Base-by-base conservation (phyloP, 2,329 filamentous ascomycete genomes). In the Penicillium brevicompactum region DNA sequence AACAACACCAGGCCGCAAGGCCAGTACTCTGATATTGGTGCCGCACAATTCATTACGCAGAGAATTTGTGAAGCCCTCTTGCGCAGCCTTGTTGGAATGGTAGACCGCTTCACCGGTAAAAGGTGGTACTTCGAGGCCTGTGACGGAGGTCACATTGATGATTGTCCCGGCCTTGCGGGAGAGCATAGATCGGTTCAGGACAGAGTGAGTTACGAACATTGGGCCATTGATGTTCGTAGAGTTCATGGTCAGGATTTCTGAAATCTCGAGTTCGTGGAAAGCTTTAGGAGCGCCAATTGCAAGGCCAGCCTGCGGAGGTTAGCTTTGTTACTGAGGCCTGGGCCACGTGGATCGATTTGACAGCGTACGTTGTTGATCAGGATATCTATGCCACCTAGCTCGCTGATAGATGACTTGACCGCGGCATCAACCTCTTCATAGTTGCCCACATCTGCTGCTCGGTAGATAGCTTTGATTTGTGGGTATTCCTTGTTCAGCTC, bases 31-130 rank as follows among this genome's bases (percentile, higher is more conserved):
- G 51, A 82, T 78, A 56, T 80, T 74, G 0, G 78, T 79, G 3
- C 73, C 76, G 21, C 58, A 65, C 8, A 81, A 62, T 63, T 84
- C 82, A 16, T 72, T 80, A 0, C 80, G 68, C 9, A 83, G 69
- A 1, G 74, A 72, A 51, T 83, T 81, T 0, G 76, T 78, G 57
- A 83, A 82, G 0, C 67, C 80, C 51, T 82, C 79, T 49, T 79
- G 77, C 3, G 68, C 71, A 9, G 32, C 46, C 5, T 47, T 47
- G 9, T 27, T 47, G 4, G 46, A 37, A n/a, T 41, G 38, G 24
- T 47, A 80, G 8, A 82, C 77, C 0, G 78, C 74, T 58, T 82
- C 80, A 11, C 80, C 79, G 0, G 76, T 68, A 48, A 82, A 82
- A 0, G 79, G 80, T 0, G 79, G 80, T 0, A 74, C 74, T 55